A percentile compares a stretch with the other conserved stretches of the same genome.
Evolutionary conservation across 225 moss, liverwort and hornwort species (phyloP).

Genomic region (Pseudoscleropodium purum): DNA sequence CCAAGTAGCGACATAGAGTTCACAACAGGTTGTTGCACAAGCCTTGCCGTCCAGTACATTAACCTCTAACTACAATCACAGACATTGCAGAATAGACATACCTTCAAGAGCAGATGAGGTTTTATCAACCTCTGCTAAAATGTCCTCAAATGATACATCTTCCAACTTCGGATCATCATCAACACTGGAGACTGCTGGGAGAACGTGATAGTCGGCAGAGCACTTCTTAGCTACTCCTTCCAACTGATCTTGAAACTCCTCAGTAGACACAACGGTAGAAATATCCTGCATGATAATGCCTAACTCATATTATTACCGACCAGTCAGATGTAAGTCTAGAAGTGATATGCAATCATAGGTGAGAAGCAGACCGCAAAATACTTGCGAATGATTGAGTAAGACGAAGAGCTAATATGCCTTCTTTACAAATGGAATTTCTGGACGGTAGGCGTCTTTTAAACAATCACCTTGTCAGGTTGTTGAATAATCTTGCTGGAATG

Average conservation of each 20-base stretch:
- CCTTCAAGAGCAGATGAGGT: constrained; percentile 53
- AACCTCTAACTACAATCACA: not conserved
- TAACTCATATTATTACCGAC: not conserved
- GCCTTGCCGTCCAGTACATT: not conserved
- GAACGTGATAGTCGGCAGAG: constrained; percentile 52
- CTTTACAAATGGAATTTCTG: not conserved
- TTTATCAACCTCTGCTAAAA: constrained; percentile 48
- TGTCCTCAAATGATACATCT: constrained; percentile 30
- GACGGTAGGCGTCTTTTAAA: not conserved
- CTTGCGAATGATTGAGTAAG: not conserved
- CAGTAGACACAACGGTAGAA: constrained; percentile 60
- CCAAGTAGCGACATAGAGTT: not conserved
- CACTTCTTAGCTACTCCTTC: constrained; percentile 62
- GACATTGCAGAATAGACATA: not conserved
- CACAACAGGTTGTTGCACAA: not conserved
- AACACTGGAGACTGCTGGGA: constrained; percentile 44
- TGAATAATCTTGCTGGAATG: not conserved
- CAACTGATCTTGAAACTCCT: constrained; percentile 58
- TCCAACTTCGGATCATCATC: constrained; percentile 18
- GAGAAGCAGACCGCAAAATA: not conserved
- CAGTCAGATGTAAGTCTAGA: not conserved
- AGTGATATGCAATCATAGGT: not conserved
- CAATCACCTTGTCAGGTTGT: not conserved
- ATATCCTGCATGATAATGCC: constrained; percentile 48
- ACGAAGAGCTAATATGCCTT: not conserved